These are phyloP conservation scores for Diplodia scrobiculata DNA, from an alignment of 2,329 filamentous ascomycete genomes.

Conservation along the genomic window DNA sequence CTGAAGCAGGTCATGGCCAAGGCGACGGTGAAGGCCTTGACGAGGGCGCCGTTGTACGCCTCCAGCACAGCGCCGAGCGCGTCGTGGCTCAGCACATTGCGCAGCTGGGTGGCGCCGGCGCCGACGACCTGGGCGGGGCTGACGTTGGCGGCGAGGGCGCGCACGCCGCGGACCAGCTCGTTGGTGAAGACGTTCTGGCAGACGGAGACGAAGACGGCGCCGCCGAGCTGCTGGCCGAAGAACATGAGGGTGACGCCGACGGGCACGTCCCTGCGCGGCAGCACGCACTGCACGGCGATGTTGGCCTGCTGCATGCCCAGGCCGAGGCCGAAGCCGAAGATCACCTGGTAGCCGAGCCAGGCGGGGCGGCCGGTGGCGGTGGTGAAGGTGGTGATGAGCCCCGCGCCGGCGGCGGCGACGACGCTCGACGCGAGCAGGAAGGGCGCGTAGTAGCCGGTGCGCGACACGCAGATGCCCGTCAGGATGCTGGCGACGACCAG, in stretches of 20 bases:
- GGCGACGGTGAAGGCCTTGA: constrained; percentile 62
- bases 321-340: constrained; percentile 50
- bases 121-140: constrained; percentile 46
- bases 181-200: constrained; percentile 56
- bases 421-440: constrained; percentile 50
- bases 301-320: constrained; percentile 54
- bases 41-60: constrained; percentile 62
- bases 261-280: constrained; percentile 48
- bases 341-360: constrained; percentile 47
- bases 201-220: constrained; percentile 53
- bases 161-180: constrained; percentile 48
- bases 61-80: constrained; percentile 62
- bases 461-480: constrained; percentile 40
- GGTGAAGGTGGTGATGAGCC: constrained; percentile 50
- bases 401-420: constrained; percentile 51
- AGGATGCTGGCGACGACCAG: constrained; percentile 40
- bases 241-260: constrained; percentile 53
- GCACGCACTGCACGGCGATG: constrained; percentile 50
- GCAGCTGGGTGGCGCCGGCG: constrained; percentile 23
- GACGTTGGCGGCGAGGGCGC: not conserved
- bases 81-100: constrained; percentile 45
- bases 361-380: constrained; percentile 43
- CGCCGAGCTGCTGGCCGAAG: constrained; percentile 53
- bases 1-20: constrained; percentile 57
- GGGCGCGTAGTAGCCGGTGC: constrained; percentile 54